Conservation (phyloP, 345 rosid genomes). For the Brassica incana region DNA sequence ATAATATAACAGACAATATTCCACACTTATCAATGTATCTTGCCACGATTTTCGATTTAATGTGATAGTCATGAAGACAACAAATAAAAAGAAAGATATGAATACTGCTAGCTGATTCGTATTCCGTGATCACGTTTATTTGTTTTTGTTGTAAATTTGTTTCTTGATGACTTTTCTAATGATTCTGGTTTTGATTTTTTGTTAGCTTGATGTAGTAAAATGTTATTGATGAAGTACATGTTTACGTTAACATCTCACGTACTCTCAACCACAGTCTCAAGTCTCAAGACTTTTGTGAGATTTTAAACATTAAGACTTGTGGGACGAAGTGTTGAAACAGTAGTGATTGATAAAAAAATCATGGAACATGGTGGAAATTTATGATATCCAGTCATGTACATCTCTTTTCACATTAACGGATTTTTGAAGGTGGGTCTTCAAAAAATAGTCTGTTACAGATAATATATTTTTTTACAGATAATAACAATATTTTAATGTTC, state of each 20-base stretch:
- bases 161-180: background rate
- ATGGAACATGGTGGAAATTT: no score
- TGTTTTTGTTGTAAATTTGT: background rate
- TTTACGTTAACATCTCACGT: background rate
- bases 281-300: background rate
- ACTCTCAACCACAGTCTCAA: background rate
- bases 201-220: background rate
- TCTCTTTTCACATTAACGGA: no score
- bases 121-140: background rate
- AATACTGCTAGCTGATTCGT: background rate
- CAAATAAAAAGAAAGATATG: background rate
- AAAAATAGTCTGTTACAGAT: no score
- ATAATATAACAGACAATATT: no score
- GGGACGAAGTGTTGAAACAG: no score
- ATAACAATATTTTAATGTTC: no score
- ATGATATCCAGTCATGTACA: no score
- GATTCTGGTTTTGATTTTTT: background rate
- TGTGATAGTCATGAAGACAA: background rate
- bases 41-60: background rate
- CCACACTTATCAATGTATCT: background rate
- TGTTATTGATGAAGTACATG: background rate
- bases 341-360: no score
- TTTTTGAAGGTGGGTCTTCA: no score
- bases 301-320: no score
- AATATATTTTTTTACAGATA: no score